Evolutionary conservation across 2,329 filamentous ascomycete genomes (phyloP), one percentile per base, ranked within the genome.

Genomic region (Tolypocladium tropicale): DNA sequence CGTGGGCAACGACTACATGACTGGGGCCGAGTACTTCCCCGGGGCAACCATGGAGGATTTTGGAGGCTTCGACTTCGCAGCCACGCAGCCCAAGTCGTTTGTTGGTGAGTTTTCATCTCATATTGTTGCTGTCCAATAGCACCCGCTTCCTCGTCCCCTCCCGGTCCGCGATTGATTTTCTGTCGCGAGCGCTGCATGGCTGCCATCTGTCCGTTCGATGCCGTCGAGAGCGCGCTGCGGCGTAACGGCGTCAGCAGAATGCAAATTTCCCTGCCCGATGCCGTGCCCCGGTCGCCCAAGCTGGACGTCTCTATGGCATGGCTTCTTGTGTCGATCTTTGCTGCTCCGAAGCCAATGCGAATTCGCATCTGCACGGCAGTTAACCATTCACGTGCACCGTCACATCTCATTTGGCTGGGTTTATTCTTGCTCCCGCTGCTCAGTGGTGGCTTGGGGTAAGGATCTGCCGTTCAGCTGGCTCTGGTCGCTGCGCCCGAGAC

Each of bases 1-100:
- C 59, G 81, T 88, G 53, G 77, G 79, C 62, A 75, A 79, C 58
- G 74, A 77, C 65, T 79, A 79, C 67, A 74, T 80, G 61, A 73
- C 78, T 43, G 81, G 73, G 54, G 68, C 73, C 56, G 78, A 81
- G 56, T 82, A 88, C 34, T 71, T 83, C 66, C 73, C 81, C 53
- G 70, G 67, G 30, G 65, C 70, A 59, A 70, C 68, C 64, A 75
- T 81, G 68, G 79, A 83, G 53, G 78, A 80, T 58, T 76, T 77
- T 62, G 66, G 68, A 59, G 64, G 72, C 60, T 77, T 76, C 64
- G 79, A 80, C 59, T 79, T 76, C 60, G 62, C 53, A 34, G 43
- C 37, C 32, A 34, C 68, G 48, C 71, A 76, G 60, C 64, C 69
- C 61, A 82, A 82, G 66, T 68, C 74, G 59, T 83, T 78, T 72